phyloP scores from a whole-genome alignment of 2,329 filamentous ascomycete species.

The Scolecobasidium constrictum region DNA sequence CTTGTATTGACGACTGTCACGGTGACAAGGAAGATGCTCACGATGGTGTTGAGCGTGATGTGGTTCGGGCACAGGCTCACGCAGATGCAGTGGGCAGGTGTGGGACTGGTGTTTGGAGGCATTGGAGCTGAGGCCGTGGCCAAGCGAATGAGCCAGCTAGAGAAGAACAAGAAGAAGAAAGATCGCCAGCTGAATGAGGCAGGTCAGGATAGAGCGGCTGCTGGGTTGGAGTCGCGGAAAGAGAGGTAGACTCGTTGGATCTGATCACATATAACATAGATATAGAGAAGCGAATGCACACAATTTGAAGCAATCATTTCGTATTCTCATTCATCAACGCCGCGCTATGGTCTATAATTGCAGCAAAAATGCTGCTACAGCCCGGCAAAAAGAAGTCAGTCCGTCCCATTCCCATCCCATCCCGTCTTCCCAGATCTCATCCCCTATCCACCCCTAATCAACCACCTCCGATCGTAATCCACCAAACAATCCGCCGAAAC shows the following conservation, averaged over 20 bases:
- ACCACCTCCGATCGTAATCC: too few species aligned
- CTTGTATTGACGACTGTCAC: slow-evolving; percentile 91
- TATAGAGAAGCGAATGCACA: too few species aligned
- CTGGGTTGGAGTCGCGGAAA: slow-evolving; percentile 1
- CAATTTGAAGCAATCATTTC: too few species aligned
- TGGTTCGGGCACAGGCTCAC: slow-evolving; percentile 85
- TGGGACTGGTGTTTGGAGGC: slow-evolving; percentile 86
- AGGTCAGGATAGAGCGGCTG: slow-evolving; percentile 2
- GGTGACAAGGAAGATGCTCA: slow-evolving; percentile 97
- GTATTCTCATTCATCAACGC: too few species aligned
- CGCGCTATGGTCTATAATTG: too few species aligned
- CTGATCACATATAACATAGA: too few species aligned
- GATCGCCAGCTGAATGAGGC: slow-evolving; percentile 9
- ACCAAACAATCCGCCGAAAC: too few species aligned
- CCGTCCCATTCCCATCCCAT: too few species aligned
- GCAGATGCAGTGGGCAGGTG: slow-evolving; percentile 87
- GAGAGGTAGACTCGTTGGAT: background rate
- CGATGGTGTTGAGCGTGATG: slow-evolving; percentile 92
- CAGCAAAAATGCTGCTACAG: too few species aligned
- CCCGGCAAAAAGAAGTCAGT: too few species aligned
- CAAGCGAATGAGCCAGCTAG: slow-evolving; percentile 69
- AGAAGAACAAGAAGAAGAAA: slow-evolving; percentile 57
- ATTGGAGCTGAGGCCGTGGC: slow-evolving; percentile 85
- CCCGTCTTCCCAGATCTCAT: too few species aligned
- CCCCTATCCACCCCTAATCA: too few species aligned